Percentiles rank a stretch among this genome's conserved stretches.
phyloP scores from a whole-genome alignment of 192 early-diverging fungal species.

The Entrophospora sp. region DNA sequence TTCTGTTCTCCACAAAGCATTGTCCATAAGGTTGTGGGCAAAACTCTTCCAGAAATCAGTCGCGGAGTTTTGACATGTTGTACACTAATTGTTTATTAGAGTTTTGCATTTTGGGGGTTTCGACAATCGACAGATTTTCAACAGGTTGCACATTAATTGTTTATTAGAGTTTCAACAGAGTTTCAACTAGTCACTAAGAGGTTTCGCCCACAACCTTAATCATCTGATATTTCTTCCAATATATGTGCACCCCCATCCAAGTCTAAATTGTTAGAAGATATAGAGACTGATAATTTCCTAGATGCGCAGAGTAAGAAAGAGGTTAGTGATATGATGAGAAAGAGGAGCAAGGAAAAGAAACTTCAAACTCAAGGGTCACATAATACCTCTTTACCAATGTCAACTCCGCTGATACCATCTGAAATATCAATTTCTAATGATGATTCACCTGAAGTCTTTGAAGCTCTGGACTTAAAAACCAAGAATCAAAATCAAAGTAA shows the following conservation, averaged over 20 bases:
- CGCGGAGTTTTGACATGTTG: not conserved
- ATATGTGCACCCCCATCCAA: too few relatives aligned
- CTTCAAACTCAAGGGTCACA: slow-evolving; percentile 8
- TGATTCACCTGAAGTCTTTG: not conserved
- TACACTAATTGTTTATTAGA: not conserved
- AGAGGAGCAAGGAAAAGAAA: slow-evolving; percentile 6
- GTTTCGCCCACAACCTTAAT: too few relatives aligned
- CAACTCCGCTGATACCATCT: slow-evolving; percentile 5
- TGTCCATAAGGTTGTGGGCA: too few relatives aligned
- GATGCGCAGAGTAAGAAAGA: not conserved
- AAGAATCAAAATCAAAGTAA: slow-evolving; percentile 7
- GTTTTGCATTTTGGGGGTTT: too few relatives aligned
- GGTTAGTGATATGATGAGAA: not conserved
- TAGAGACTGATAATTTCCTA: too few relatives aligned
- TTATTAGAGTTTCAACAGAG: too few relatives aligned
- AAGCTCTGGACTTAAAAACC: not conserved
- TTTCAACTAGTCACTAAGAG: too few relatives aligned
- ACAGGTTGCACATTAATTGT: too few relatives aligned
- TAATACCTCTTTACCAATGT: not conserved
- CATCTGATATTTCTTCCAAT: not conserved
- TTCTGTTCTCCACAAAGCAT: not conserved
- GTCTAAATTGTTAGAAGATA: too few relatives aligned
- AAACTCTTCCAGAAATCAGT: too few relatives aligned
- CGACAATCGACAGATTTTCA: too few relatives aligned
- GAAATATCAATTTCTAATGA: not conserved